These are phyloP conservation scores for Kondoa malvinella DNA, from an alignment of 768 basidiomycete species.

Conservation along the genomic window DNA sequence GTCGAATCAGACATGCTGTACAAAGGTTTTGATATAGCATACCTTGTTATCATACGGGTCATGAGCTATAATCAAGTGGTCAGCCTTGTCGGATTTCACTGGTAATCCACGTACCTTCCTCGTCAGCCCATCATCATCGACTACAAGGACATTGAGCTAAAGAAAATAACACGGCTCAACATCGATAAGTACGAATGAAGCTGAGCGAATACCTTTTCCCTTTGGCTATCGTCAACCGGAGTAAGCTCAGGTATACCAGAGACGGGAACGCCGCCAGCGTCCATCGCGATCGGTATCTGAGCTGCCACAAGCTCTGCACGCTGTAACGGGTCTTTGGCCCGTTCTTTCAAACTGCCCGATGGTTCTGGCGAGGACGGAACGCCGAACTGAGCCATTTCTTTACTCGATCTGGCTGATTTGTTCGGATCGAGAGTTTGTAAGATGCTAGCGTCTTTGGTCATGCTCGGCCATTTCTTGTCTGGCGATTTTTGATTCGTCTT, in stretches of 20 bases:
- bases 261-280: background rate
- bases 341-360: background rate
- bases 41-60: no score
- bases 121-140: constrained; percentile 1
- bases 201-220: background rate
- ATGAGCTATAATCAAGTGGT: no score
- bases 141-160: constrained; percentile 3
- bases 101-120: background rate
- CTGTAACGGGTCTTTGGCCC: background rate
- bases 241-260: background rate
- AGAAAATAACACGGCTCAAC: background rate
- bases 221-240: background rate
- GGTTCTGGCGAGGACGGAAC: no score
- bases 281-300: background rate
- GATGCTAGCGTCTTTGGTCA: background rate
- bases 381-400: no score
- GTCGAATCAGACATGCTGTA: no score
- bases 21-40: no score
- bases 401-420: no score
- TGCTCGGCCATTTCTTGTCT: background rate
- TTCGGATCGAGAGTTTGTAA: background rate
- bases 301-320: background rate
- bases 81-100: background rate
- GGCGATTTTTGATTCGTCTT: background rate
- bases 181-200: background rate